phyloP scores from a whole-genome alignment of 23 red algal species.

The Agarophyton chilense region DNA sequence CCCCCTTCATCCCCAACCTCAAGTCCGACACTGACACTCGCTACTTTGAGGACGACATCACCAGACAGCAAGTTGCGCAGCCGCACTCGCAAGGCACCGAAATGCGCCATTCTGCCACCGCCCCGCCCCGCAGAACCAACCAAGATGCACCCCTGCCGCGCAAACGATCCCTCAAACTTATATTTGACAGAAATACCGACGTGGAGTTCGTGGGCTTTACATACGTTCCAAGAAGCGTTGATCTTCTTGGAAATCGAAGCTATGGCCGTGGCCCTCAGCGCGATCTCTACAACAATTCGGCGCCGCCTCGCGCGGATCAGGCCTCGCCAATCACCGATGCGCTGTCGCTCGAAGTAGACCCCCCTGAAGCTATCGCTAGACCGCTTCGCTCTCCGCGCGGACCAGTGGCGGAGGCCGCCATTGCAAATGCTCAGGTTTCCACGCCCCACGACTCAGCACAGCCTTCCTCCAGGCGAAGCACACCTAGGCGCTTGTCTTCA shows the following conservation, averaged over 20 bases:
- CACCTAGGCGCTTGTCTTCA: neutral
- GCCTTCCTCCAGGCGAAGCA: neutral
- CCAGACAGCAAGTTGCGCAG: slow-evolving; percentile 7
- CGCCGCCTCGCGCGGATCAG: slow-evolving; percentile 18
- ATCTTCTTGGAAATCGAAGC: slow-evolving; percentile 1
- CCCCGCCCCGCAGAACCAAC: neutral
- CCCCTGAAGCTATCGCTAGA: neutral
- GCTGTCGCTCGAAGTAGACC: slow-evolving; percentile 52
- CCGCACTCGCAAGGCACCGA: neutral
- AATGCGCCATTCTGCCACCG: neutral
- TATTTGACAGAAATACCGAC: slow-evolving; percentile 57
- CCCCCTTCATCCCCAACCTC: slow-evolving; percentile 94
- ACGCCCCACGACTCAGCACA: neutral
- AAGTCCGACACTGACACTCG: slow-evolving; percentile 80
- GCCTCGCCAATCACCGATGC: slow-evolving; percentile 47
- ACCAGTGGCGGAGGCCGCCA: slow-evolving; percentile 39
- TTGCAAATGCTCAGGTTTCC: slow-evolving; percentile 46
- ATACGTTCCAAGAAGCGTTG: slow-evolving; percentile 42
- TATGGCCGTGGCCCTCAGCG: slow-evolving; percentile 5
- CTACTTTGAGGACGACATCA: slow-evolving; percentile 91
- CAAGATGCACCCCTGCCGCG: neutral
- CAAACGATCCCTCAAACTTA: slow-evolving; percentile 10
- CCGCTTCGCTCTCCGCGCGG: slow-evolving; percentile 65
- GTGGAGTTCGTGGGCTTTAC: slow-evolving; percentile 71
- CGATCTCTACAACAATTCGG: slow-evolving; percentile 49